Evolutionary conservation across 1,284 basidiomycete genomes (phyloP).

Genomic region (Schizopora paradoxa): DNA sequence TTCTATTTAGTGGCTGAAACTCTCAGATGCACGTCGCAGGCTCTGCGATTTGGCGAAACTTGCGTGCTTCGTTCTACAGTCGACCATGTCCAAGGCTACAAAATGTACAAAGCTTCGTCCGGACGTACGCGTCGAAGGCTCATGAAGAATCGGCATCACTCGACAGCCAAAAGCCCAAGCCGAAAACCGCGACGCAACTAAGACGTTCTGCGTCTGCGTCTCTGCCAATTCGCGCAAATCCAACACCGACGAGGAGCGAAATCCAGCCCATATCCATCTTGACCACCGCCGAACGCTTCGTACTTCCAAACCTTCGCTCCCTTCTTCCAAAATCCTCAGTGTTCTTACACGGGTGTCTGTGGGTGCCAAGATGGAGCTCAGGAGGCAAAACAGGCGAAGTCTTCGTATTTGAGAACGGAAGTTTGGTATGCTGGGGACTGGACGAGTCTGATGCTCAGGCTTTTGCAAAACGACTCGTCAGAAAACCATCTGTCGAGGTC

Average conservation of each 20-base stretch:
- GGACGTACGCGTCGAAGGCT: conserved; percentile 1
- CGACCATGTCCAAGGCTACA: conserved; percentile 1
- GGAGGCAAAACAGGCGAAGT: conserved; percentile 74
- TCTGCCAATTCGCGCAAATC: conserved; percentile 70
- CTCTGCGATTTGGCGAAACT: conserved; percentile 5
- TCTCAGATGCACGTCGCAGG: conserved; percentile 13
- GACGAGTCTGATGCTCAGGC: conserved; percentile 69
- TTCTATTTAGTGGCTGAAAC: too few relatives aligned
- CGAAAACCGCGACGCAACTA: conserved; percentile 70
- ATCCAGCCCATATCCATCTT: conserved; percentile 73
- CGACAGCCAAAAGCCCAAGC: conserved; percentile 47
- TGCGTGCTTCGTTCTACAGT: conserved; percentile 3
- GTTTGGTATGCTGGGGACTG: conserved; percentile 84
- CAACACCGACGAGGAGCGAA: conserved; percentile 68
- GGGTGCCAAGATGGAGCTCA: conserved; percentile 64
- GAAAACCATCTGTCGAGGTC: conserved; percentile 52
- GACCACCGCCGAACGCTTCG: conserved; percentile 71
- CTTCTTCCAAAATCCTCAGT: conserved; percentile 50
- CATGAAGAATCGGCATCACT: not conserved
- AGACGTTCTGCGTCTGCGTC: conserved; percentile 68
- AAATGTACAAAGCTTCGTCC: not conserved
- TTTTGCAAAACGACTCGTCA: conserved; percentile 64
- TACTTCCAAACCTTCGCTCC: conserved; percentile 50
- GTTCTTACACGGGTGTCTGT: conserved; percentile 67
- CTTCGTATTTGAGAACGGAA: conserved; percentile 82